Evolutionary conservation across 2,329 filamentous ascomycete species (phyloP).

Genomic region (Phyllosticta citriasiana): DNA sequence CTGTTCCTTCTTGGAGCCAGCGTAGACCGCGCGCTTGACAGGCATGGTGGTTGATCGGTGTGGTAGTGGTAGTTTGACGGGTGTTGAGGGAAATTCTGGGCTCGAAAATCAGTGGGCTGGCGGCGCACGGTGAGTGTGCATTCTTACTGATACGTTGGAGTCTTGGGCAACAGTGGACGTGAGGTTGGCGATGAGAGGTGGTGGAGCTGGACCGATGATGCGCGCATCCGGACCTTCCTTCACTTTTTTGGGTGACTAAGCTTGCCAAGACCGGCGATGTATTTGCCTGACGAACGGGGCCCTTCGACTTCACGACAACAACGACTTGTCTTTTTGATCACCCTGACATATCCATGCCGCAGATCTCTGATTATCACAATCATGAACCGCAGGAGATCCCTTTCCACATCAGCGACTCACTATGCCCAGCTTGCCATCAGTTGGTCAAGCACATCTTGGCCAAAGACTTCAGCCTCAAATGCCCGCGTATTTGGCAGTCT

Average conservation of each 20-base stretch:
- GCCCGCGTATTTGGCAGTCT: not conserved
- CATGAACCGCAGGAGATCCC: not conserved
- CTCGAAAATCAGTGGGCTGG: not conserved
- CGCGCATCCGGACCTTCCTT: not conserved
- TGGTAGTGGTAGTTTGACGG: not conserved
- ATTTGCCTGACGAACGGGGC: not conserved
- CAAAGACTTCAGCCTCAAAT: not conserved
- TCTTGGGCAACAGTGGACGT: not conserved
- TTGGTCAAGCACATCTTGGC: not conserved
- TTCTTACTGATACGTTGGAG: not conserved
- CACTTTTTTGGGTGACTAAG: conserved; percentile 11
- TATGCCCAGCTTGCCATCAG: not conserved
- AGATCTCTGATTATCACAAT: not conserved
- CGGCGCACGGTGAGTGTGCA: no score
- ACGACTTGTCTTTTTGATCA: not conserved
- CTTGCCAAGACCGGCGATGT: conserved; percentile 2
- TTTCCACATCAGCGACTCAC: not conserved
- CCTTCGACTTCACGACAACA: not conserved
- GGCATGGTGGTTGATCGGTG: conserved; percentile 1
- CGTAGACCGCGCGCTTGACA: not conserved
- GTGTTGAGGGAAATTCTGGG: not conserved
- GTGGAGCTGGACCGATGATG: conserved; percentile 1
- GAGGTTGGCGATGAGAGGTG: conserved; percentile 4
- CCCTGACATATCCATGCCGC: not conserved
- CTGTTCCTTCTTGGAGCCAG: not conserved